Evolutionary conservation across 805 yeast species (phyloP).

Genomic region (Candida alai): DNA sequence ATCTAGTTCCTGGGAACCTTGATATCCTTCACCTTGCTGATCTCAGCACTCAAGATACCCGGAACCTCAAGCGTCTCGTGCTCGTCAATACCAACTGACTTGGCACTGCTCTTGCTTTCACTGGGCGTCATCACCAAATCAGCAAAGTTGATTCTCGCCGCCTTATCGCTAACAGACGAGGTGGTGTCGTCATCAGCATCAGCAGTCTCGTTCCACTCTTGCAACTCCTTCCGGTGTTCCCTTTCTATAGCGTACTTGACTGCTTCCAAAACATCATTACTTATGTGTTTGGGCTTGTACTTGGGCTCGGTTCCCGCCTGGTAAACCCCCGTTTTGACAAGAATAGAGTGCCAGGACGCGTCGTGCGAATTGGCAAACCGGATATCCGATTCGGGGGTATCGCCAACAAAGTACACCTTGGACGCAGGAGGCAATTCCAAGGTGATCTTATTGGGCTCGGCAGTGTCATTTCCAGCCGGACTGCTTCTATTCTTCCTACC

Average conservation of each 20-base stretch:
- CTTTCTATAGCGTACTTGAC: slow-evolving; percentile 80
- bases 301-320: slow-evolving; percentile 76
- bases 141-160: slow-evolving; percentile 38
- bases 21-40: slow-evolving; percentile 35
- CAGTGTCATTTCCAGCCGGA: slow-evolving; percentile 42
- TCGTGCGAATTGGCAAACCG: slow-evolving; percentile 86
- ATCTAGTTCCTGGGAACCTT: too few species aligned
- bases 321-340: slow-evolving; percentile 85
- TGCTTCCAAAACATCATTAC: slow-evolving; percentile 75
- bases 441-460: slow-evolving; percentile 34
- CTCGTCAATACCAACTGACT: slow-evolving; percentile 21
- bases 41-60: slow-evolving; percentile 41
- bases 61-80: slow-evolving; percentile 51
- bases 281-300: slow-evolving; percentile 70
- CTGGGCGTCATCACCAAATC: slow-evolving; percentile 46
- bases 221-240: slow-evolving; percentile 68
- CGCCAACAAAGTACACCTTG: slow-evolving; percentile 86
- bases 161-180: slow-evolving; percentile 16
- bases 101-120: slow-evolving; percentile 16
- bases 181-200: slow-evolving; percentile 32
- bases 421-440: slow-evolving; percentile 77
- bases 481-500: too few species aligned
- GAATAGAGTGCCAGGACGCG: slow-evolving; percentile 77
- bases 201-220: slow-evolving; percentile 65
- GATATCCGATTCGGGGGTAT: slow-evolving; percentile 85